A percentile compares a stretch with the other conserved stretches of the same genome.
phyloP scores from a whole-genome alignment of 345 rosid species.

The Litchi chinensis region DNA sequence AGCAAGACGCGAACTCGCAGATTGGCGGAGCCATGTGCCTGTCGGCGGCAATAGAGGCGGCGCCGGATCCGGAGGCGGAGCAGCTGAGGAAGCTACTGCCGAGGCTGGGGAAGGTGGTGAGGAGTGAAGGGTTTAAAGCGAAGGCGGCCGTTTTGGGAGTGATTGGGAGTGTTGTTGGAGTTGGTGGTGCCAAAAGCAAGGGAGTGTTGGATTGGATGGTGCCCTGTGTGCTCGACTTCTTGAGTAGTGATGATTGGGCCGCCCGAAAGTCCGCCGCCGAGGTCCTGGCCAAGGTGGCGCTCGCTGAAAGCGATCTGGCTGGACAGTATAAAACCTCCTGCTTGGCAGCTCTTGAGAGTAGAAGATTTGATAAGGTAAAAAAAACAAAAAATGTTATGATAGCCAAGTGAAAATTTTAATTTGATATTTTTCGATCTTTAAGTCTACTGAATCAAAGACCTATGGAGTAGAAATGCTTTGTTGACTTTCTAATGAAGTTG shows the following conservation, averaged over 20 bases:
- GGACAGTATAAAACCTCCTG: constrained; percentile 50
- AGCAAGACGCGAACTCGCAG: constrained; percentile 76
- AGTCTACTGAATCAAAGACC: background rate
- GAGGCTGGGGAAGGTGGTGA: constrained; percentile 66
- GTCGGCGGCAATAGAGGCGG: constrained; percentile 70
- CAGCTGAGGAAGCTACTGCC: constrained; percentile 64
- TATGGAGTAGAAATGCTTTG: background rate
- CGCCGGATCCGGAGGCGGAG: constrained; percentile 66
- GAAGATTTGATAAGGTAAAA: constrained; percentile 85
- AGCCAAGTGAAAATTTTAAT: background rate
- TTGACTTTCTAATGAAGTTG: background rate
- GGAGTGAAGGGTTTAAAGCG: constrained; percentile 71
- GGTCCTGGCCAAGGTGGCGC: constrained; percentile 68
- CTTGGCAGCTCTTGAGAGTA: constrained; percentile 53
- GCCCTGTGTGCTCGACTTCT: constrained; percentile 58
- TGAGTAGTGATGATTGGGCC: constrained; percentile 80
- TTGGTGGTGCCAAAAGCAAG: constrained; percentile 57
- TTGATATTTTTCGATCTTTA: background rate
- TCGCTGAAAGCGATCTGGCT: constrained; percentile 61
- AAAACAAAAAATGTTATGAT: background rate
- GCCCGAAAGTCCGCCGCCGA: constrained; percentile 93
- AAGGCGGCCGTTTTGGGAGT: constrained; percentile 69
- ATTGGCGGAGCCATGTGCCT: constrained; percentile 83
- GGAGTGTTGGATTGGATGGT: constrained; percentile 66
- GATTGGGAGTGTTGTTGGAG: constrained; percentile 64